Evolutionary conservation across 169 alveolate genomes (phyloP).

Genomic region (Babesia ovis): DNA sequence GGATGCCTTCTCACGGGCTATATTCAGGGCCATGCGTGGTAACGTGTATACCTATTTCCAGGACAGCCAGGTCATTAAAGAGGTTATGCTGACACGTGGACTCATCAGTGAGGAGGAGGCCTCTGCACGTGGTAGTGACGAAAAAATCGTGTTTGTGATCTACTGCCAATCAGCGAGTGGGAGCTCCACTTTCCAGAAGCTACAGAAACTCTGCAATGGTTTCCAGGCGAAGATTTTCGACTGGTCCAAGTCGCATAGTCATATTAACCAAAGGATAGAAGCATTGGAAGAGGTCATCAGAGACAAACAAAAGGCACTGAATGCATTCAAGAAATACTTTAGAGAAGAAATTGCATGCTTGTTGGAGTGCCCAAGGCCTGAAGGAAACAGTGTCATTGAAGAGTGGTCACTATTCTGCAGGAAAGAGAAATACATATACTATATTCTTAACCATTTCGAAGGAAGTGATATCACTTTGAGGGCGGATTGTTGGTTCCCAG

Average conservation of each 20-base stretch:
- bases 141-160: constrained; percentile 90
- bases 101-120: constrained; percentile 58
- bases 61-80: constrained; percentile 80
- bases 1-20: constrained; percentile 90
- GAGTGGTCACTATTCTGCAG: constrained; percentile 91
- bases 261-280: constrained; percentile 71
- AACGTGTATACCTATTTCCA: constrained; percentile 90
- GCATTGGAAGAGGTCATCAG: constrained; percentile 79
- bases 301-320: constrained; percentile 87
- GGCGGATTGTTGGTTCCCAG: constrained; percentile 97
- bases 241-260: constrained; percentile 81
- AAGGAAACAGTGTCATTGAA: constrained; percentile 89
- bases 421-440: constrained; percentile 92
- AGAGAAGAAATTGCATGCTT: constrained; percentile 84
- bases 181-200: constrained; percentile 85
- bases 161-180: constrained; percentile 88
- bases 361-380: constrained; percentile 81
- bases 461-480: constrained; percentile 90
- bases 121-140: constrained; percentile 33
- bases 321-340: constrained; percentile 87
- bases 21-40: constrained; percentile 96
- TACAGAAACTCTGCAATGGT: constrained; percentile 90
- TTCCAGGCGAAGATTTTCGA: constrained; percentile 85
- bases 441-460: constrained; percentile 89
- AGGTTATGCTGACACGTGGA: constrained; percentile 63